A percentile compares a stretch with the other conserved stretches of the same genome.
phyloP scores from a whole-genome alignment of 306 rosid genomes.

The Gastrolobium bilobum region DNA sequence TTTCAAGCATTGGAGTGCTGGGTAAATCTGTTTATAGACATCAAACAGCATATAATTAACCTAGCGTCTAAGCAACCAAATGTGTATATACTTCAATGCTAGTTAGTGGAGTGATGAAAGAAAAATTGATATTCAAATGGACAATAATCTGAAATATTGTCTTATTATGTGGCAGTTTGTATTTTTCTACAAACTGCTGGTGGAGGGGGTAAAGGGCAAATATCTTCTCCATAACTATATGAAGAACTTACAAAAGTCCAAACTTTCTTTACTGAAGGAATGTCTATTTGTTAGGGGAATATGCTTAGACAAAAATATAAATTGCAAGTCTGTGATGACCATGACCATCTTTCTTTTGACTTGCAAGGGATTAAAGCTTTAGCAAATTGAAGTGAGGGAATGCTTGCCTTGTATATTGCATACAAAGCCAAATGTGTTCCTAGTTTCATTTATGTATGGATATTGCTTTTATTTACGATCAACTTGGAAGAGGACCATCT shows the following conservation, averaged over 20 bases:
- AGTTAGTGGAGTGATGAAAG: constrained; percentile 10
- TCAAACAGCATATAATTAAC: constrained; percentile 20
- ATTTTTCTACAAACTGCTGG: background rate
- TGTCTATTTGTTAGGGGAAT: background rate
- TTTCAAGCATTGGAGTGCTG: constrained; percentile 33
- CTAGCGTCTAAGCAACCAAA: background rate
- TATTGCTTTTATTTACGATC: background rate
- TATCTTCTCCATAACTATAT: background rate
- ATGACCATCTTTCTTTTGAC: background rate
- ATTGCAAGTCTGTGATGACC: background rate
- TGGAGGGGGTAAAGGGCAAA: background rate
- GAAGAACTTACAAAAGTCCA: background rate
- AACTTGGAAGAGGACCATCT: background rate
- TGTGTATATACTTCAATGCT: constrained; percentile 9
- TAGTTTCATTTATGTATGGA: background rate
- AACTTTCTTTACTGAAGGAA: background rate
- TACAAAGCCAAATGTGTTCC: background rate
- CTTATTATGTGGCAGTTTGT: background rate
- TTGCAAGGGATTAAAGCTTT: background rate
- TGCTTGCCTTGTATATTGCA: background rate
- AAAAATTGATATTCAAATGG: constrained; percentile 1
- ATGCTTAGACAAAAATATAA: background rate
- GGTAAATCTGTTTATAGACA: constrained; percentile 22
- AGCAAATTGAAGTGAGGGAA: background rate
- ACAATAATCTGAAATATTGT: constrained; percentile 13